Percentiles rank a stretch among this genome's conserved stretches.
These are phyloP conservation scores for Fusarium vanettenii DNA, from an alignment of 2,329 filamentous ascomycete species.

Conservation along the genomic window DNA sequence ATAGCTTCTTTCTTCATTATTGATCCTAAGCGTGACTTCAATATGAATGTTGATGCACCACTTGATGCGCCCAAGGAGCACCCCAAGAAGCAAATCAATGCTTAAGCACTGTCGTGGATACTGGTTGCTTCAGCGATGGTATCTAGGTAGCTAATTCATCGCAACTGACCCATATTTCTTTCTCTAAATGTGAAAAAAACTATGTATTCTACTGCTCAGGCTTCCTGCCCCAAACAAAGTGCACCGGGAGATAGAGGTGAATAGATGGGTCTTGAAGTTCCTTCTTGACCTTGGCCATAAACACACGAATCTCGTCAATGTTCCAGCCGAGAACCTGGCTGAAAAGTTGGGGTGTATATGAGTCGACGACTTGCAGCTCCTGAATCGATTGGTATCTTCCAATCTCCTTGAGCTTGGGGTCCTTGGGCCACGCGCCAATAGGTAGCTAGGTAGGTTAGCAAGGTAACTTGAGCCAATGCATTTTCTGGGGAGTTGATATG, in stretches of 20 bases:
- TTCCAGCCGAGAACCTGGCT: constrained; percentile 30
- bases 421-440: constrained; percentile 27
- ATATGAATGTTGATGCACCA: not conserved
- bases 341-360: constrained; percentile 31
- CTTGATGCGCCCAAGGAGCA: not conserved
- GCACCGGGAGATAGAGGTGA: constrained; percentile 31
- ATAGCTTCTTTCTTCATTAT: not conserved
- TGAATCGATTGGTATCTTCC: constrained; percentile 30
- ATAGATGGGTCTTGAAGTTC: constrained; percentile 35
- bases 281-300: constrained; percentile 34
- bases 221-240: constrained; percentile 31
- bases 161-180: not conserved
- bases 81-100: not conserved
- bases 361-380: constrained; percentile 29
- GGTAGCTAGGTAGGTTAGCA: constrained; percentile 8
- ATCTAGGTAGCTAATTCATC: not conserved
- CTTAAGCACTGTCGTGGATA: not conserved
- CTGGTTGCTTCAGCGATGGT: not conserved
- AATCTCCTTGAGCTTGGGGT: constrained; percentile 5
- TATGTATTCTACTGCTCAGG: constrained; percentile 1
- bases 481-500: not conserved
- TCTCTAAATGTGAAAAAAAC: not conserved
- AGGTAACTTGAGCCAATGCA: not conserved
- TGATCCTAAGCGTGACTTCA: not conserved
- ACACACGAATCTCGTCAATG: constrained; percentile 28